Base-by-base conservation (phyloP, 129 eudicot species). In the Oenanthe sinensis region DNA sequence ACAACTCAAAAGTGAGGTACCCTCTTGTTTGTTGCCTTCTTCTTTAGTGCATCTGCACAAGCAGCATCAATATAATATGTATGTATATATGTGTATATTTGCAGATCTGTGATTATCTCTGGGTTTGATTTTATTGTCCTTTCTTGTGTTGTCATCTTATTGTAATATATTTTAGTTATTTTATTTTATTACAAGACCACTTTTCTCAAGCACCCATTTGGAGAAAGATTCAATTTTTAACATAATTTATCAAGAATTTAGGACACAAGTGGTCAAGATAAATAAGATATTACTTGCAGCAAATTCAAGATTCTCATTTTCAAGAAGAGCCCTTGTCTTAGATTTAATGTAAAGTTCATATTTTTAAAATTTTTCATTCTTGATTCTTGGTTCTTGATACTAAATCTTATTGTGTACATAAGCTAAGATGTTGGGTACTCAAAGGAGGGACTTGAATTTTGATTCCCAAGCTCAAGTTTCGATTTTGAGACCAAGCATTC, bases 401-500 rank as follows among this genome's bases (percentile, higher is more conserved):
- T 55, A 6, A 4, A n/a, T 54, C 8, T 19, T 55, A 28, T 8
- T 24, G 36, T n/a, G 52, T 48, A 13, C 36, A 33, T 33, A 3
- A 15, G 22, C 3, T 60, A 80, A 58, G 69, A 93, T 93, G 98
- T 88, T 82, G 81, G 96, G 89, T 68, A 87, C 88, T 24, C 88
- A 88, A 71, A 86, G 85, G 84, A 87, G 81, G 40, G 94, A 86
- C 75, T 47, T 87, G 82, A 85, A 87, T 11, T 76, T 83, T 44
- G 98, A 93, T 47, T 80, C 83, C 37, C 90, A 90, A 58, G 75
- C 92, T 19, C 92, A 93, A 75, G 86, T 89, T 28, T 88, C 87
- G 39, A 85, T 88, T 63, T 82, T 90, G 83, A 88, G 98, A 80
- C 98, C 93, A 52, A 94, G 98, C 82, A 94, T 94, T 76, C 97